Conservation (phyloP, 192 early-diverging fungal species). For the Fimicolochytrium jonesii region DNA sequence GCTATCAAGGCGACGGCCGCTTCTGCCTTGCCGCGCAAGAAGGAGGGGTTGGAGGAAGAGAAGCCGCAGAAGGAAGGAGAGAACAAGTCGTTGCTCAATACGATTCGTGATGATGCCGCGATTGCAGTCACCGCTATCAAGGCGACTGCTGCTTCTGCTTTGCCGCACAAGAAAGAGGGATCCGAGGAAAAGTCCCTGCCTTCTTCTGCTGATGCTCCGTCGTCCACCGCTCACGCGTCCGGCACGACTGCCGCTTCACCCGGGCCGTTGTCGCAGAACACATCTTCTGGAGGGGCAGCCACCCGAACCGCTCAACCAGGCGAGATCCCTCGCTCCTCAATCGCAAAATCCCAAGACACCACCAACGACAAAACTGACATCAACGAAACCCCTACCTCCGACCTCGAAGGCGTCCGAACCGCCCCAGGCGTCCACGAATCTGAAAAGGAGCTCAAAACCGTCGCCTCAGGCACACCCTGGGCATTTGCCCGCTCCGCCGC, state of each 20-base stretch:
- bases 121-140: too few species aligned
- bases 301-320: not conserved
- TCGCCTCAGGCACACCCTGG: constrained; percentile 6
- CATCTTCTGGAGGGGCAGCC: not conserved
- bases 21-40: too few species aligned
- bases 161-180: too few species aligned
- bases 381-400: not conserved
- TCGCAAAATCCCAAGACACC: not conserved
- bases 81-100: too few species aligned
- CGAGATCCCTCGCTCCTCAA: not conserved
- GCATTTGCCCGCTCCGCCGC: constrained; percentile 17
- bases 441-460: constrained; percentile 8
- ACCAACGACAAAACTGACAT: not conserved
- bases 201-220: not conserved
- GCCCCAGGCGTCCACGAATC: constrained; percentile 8
- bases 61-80: too few species aligned
- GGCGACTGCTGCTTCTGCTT: too few species aligned
- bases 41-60: not conserved
- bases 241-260: not conserved
- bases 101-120: too few species aligned
- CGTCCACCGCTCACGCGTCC: not conserved
- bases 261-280: not conserved
- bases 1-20: too few species aligned
- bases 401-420: constrained; percentile 4
- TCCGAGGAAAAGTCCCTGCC: too few species aligned